Evolutionary conservation across 805 yeast genomes (phyloP), one percentile per base, ranked within the genome.

Genomic region (Brettanomyces bruxellensis): DNA sequence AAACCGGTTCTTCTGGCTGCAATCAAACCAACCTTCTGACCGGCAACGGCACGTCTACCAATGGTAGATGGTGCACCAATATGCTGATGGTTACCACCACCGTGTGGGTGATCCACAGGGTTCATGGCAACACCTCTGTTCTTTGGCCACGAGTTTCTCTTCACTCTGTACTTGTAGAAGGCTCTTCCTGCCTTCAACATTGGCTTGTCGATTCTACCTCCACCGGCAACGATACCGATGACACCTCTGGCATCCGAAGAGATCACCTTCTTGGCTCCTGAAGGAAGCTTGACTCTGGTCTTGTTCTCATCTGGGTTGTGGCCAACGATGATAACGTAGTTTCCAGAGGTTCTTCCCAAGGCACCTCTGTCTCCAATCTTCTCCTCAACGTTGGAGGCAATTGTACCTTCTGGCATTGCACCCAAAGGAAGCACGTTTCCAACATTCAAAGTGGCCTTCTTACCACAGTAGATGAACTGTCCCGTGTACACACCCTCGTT

Each of bases 21-120:
- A 74, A 91, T 93, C 73, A 91, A 88, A 91, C 99, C 99, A 72
- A 95, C 95, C 95, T 91, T 91, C 82, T 91, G 99, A 87, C 99
- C 99, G 68, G 99, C 79, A 72, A 91, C 98, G 62, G 98, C 97
- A 76, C 95, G 95, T 86, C 98, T 88, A 64, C 95, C 84, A 68
- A 91, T 91, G 69, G 98, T 91, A 66, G 98, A 91, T 69, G 98
- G 97, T 83, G 91, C 91, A 89, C 98, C 98, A 79, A 90, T 91
- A 76, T 91, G 98, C 82, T 91, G 98, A 78, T 91, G 98, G 96
- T 90, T 90, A 91, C 99, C 99, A 91, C 99, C 98, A 87, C 99
- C 99, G 76, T 91, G 99, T 74, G 99, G 99, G 82, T 91, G 99
- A 75, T 91, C 99, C 74, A 91, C 99, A 75, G 98, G 98, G 81